Conservation (phyloP, 169 alveolate species). For the Eimeria tenella region DNA sequence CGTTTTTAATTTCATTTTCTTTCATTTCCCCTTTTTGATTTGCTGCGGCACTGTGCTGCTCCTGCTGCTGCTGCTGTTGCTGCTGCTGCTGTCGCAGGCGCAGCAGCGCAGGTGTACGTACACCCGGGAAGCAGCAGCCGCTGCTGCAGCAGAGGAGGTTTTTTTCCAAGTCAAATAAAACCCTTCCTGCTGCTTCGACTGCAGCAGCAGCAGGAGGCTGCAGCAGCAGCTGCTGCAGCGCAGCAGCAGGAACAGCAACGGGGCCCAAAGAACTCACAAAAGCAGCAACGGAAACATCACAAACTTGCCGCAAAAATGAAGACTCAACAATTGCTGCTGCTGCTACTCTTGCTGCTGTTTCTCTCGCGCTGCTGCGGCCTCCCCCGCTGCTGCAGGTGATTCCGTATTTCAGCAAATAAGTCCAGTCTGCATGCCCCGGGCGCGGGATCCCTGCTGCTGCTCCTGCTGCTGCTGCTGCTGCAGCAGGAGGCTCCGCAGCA, state of each 20-base stretch:
- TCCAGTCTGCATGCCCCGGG: constrained; percentile 91
- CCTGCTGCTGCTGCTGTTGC: too few species aligned
- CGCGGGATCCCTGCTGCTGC: constrained; percentile 59
- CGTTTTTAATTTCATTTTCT: too few species aligned
- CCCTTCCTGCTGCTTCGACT: not conserved
- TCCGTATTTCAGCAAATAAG: constrained; percentile 85
- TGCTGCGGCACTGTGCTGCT: too few species aligned
- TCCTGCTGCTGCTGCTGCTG: not conserved
- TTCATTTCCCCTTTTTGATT: too few species aligned
- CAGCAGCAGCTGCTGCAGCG: not conserved
- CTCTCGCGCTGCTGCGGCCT: constrained; percentile 90
- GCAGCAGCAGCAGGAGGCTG: not conserved
- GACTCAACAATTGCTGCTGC: constrained; percentile 79
- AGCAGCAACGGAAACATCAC: too few species aligned
- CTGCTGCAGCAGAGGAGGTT: not conserved
- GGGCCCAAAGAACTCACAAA: not conserved
- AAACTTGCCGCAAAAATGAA: not conserved
- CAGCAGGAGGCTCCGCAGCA: constrained; percentile 24
- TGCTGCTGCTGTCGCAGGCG: too few species aligned
- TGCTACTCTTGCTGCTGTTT: constrained; percentile 88
- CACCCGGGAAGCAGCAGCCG: not conserved
- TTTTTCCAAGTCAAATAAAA: not conserved
- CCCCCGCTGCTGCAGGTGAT: constrained; percentile 88
- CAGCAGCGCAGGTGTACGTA: not conserved
- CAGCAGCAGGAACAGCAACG: not conserved